Percentiles rank a stretch among this genome's conserved stretches.
Conservation (phyloP, 495 filamentous ascomycete genomes). For the Sporormia fimetaria region DNA sequence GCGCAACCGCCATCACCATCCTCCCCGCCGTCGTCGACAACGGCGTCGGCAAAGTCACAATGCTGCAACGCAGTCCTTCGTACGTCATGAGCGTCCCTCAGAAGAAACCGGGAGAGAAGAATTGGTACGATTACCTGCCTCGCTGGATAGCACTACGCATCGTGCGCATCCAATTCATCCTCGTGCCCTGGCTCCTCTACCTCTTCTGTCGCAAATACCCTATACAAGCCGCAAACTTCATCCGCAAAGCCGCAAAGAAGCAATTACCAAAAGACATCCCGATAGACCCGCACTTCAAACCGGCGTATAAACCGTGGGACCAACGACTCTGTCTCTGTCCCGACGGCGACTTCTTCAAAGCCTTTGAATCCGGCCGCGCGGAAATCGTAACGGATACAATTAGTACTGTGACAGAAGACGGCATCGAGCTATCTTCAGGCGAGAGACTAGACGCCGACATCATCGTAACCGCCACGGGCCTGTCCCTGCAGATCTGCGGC, state of each 20-base stretch:
- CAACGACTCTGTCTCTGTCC: slow-evolving; percentile 64
- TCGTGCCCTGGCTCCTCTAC: slow-evolving; percentile 39
- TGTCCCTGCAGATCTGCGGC: slow-evolving; percentile 46
- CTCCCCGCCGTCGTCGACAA: slow-evolving; percentile 19
- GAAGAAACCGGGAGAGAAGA: slow-evolving; percentile 28
- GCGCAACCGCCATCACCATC: slow-evolving; percentile 26
- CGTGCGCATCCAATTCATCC: slow-evolving; percentile 39
- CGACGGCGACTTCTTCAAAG: slow-evolving; percentile 59
- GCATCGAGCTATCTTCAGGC: slow-evolving; percentile 47
- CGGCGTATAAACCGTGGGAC: slow-evolving; percentile 59
- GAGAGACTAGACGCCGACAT: slow-evolving; percentile 52
- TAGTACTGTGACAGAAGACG: slow-evolving; percentile 46
- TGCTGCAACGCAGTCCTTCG: slow-evolving; percentile 25
- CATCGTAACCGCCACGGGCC: slow-evolving; percentile 65
- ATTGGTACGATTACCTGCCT: slow-evolving; percentile 39
- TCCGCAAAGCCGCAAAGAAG: slow-evolving; percentile 34
- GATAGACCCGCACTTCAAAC: slow-evolving; percentile 58
- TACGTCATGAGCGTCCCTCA: slow-evolving; percentile 21
- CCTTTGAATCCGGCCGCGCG: slow-evolving; percentile 45
- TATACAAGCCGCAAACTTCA: slow-evolving; percentile 34
- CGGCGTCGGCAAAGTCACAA: slow-evolving; percentile 22
- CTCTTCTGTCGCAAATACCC: slow-evolving; percentile 49
- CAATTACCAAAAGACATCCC: slow-evolving; percentile 47
- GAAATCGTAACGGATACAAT: slow-evolving; percentile 59
- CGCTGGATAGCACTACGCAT: slow-evolving; percentile 31